phyloP scores from a whole-genome alignment of 2,329 filamentous ascomycete species.

The Graphium sp. region DNA sequence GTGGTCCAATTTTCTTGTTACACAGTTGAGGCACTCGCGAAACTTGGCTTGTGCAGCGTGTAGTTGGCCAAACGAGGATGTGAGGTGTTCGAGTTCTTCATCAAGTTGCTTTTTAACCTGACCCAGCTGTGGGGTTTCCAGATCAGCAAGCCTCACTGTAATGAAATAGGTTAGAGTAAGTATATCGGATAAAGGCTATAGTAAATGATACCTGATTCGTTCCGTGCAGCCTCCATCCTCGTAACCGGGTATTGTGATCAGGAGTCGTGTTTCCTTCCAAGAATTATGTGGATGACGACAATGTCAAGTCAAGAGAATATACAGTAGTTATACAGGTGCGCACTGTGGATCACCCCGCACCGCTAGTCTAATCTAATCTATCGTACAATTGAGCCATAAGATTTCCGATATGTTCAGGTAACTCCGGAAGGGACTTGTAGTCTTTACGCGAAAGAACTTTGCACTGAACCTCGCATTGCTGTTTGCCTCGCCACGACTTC shows the following conservation, averaged over 20 bases:
- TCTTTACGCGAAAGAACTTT: constrained; percentile 46
- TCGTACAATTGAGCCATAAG: constrained; percentile 33
- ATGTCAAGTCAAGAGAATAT: too few relatives aligned
- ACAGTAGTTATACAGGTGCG: not conserved
- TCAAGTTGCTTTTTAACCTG: constrained; percentile 93
- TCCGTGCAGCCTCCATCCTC: too few relatives aligned
- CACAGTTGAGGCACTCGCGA: constrained; percentile 69
- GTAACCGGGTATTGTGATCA: too few relatives aligned
- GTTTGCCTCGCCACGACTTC: constrained; percentile 42
- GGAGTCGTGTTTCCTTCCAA: too few relatives aligned
- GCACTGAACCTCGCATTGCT: constrained; percentile 64
- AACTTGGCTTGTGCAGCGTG: constrained; percentile 85
- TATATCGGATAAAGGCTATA: too few relatives aligned
- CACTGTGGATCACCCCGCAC: not conserved
- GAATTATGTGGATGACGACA: too few relatives aligned
- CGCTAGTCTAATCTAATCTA: not conserved
- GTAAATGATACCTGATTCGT: too few relatives aligned
- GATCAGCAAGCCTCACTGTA: constrained; percentile 54
- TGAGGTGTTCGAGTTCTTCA: constrained; percentile 89
- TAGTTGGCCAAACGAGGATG: constrained; percentile 75
- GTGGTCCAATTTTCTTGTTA: constrained; percentile 28
- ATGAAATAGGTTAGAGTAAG: too few relatives aligned
- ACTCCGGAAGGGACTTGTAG: constrained; percentile 30
- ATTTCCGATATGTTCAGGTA: constrained; percentile 26
- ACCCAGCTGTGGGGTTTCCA: constrained; percentile 72